phyloP scores from a whole-genome alignment of 192 early-diverging fungal species.

The Backusella morwellensis region DNA sequence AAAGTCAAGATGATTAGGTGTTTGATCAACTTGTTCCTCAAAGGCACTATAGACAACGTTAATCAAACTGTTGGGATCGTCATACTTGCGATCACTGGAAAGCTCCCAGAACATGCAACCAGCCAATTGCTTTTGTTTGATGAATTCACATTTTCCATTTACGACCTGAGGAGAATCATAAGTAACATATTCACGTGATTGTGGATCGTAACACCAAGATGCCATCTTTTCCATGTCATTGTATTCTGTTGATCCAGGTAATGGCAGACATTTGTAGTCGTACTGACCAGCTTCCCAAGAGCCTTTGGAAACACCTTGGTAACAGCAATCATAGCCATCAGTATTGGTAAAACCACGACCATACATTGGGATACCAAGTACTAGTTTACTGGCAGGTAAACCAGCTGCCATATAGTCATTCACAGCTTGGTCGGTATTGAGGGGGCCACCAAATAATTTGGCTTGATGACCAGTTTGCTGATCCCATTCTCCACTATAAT shows the following conservation, averaged over 20 bases:
- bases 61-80: slow-evolving; percentile 42
- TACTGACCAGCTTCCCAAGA: slow-evolving; percentile 88
- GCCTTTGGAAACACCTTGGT: slow-evolving; percentile 68
- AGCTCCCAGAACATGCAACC: slow-evolving; percentile 87
- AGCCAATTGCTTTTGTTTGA: slow-evolving; percentile 52
- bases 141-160: slow-evolving; percentile 65
- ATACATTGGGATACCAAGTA: slow-evolving; percentile 90
- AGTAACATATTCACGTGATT: slow-evolving; percentile 68
- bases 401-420: slow-evolving; percentile 69
- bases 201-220: slow-evolving; percentile 74
- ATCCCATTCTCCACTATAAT: slow-evolving; percentile 70
- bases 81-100: slow-evolving; percentile 40
- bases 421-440: slow-evolving; percentile 69
- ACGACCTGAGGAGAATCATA: slow-evolving; percentile 77
- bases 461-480: slow-evolving; percentile 81
- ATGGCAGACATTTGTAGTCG: slow-evolving; percentile 84
- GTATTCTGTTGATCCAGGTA: slow-evolving; percentile 57
- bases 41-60: slow-evolving; percentile 29
- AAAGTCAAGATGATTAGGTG: slow-evolving; percentile 43
- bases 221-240: slow-evolving; percentile 79
- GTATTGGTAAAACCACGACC: slow-evolving; percentile 92
- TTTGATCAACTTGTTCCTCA: slow-evolving; percentile 30
- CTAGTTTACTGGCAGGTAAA: slow-evolving; percentile 79
- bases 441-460: slow-evolving; percentile 66
- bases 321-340: slow-evolving; percentile 57